Conservation (phyloP, 371 early-diverging fungal species). For the Mucor piriformis region DNA sequence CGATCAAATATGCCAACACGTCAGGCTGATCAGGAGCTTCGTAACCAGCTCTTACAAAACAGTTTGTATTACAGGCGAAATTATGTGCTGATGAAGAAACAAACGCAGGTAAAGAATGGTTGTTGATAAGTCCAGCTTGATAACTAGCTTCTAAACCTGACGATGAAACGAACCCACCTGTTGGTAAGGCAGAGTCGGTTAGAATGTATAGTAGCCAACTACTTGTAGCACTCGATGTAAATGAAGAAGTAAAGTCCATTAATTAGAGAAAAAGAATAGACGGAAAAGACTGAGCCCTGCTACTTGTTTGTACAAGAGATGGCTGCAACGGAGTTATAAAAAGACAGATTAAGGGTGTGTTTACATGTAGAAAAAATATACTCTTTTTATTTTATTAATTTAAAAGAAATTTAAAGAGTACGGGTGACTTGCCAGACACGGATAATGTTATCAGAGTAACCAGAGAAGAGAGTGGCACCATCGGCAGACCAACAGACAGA, state of each 20-base stretch:
- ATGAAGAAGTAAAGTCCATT: constrained; percentile 6
- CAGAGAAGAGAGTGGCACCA: constrained; percentile 97
- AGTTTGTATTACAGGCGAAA: constrained; percentile 69
- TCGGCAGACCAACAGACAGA: constrained; percentile 98
- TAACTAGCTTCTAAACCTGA: constrained; percentile 77
- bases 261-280: background rate
- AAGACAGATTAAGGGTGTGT: background rate
- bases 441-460: constrained; percentile 96
- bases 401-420: constrained; percentile 43
- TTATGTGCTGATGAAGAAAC: constrained; percentile 60
- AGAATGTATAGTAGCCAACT: constrained; percentile 83
- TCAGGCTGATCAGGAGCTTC: constrained; percentile 42
- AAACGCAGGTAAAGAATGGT: constrained; percentile 43
- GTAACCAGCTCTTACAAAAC: constrained; percentile 70
- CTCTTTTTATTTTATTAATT: constrained; percentile 5
- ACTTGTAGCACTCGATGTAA: constrained; percentile 48
- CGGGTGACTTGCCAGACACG: constrained; percentile 93
- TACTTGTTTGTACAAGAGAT: too few species aligned
- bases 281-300: constrained; percentile 1
- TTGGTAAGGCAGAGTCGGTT: constrained; percentile 90
- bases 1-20: constrained; percentile 39
- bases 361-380: background rate
- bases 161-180: constrained; percentile 87
- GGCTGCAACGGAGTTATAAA: background rate
- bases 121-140: constrained; percentile 62